A percentile compares a stretch with the other conserved stretches of the same genome.
Conservation (phyloP, 1,284 basidiomycete genomes). For the Termitomyces sp. region DNA sequence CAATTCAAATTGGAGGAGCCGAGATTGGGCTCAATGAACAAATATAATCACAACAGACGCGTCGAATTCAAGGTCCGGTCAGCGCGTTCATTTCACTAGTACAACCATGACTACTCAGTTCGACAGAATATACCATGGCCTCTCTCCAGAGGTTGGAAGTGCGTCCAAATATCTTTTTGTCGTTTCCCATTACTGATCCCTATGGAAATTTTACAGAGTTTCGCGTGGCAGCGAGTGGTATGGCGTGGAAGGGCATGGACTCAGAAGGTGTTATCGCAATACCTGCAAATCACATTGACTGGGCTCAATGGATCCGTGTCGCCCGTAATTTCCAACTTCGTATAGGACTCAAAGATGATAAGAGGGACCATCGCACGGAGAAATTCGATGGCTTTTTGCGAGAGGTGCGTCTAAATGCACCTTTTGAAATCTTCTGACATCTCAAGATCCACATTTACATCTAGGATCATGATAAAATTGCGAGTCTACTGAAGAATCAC, state of each 20-base stretch:
- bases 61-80: conserved; percentile 37
- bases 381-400: conserved; percentile 94
- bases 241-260: conserved; percentile 87
- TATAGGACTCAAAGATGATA: conserved; percentile 48
- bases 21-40: conserved; percentile 29
- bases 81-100: conserved; percentile 27
- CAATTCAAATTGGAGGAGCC: conserved; percentile 17
- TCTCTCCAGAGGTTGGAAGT: conserved; percentile 78
- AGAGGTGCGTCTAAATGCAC: conserved; percentile 51
- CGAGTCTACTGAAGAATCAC: conserved; percentile 75
- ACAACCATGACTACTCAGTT: conserved; percentile 66
- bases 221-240: conserved; percentile 81
- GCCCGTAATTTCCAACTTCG: conserved; percentile 90
- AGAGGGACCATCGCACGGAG: conserved; percentile 68
- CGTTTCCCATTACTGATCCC: conserved; percentile 10
- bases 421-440: neutral
- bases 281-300: conserved; percentile 73
- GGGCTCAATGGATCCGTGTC: conserved; percentile 87
- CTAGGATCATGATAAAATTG: conserved; percentile 80
- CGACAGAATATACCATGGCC: conserved; percentile 77
- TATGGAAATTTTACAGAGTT: conserved; percentile 54
- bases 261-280: conserved; percentile 64
- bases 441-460: conserved; percentile 1
- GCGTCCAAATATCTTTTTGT: conserved; percentile 27
- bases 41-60: conserved; percentile 28